Evolutionary conservation across 768 basidiomycete species (phyloP).

Genomic region (Trametes gibbosa): DNA sequence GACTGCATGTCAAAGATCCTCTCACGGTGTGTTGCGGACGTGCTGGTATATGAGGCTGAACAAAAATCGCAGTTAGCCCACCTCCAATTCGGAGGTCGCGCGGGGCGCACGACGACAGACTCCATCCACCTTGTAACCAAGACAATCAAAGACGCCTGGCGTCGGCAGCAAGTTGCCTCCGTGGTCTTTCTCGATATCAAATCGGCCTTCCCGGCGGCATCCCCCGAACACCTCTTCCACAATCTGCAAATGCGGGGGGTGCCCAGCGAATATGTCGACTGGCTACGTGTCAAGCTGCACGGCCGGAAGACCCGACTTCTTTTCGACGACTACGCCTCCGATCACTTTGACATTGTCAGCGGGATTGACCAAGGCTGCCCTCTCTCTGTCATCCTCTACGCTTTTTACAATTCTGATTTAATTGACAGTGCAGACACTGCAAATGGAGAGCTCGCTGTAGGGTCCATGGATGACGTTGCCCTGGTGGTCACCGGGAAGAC

Average conservation of each 20-base stretch:
- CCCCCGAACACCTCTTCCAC: slow-evolving; percentile 16
- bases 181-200: slow-evolving; percentile 34
- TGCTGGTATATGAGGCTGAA: slow-evolving; percentile 10
- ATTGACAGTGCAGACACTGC: too few relatives aligned
- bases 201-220: slow-evolving; percentile 29
- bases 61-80: slow-evolving; percentile 4
- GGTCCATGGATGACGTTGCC: too few relatives aligned
- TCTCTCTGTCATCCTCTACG: slow-evolving; percentile 29
- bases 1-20: slow-evolving; percentile 24
- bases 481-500: too few relatives aligned
- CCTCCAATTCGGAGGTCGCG: slow-evolving; percentile 27
- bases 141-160: slow-evolving; percentile 27
- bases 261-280: slow-evolving; percentile 17
- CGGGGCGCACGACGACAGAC: slow-evolving; percentile 26
- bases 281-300: slow-evolving; percentile 17
- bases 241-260: slow-evolving; percentile 16
- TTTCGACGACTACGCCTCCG: slow-evolving; percentile 29
- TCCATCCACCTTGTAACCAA: slow-evolving; percentile 25
- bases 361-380: slow-evolving; percentile 37
- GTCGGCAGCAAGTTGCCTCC: slow-evolving; percentile 26
- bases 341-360: slow-evolving; percentile 20
- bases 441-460: too few relatives aligned
- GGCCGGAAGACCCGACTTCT: slow-evolving; percentile 21
- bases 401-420: too few relatives aligned
- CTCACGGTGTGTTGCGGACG: slow-evolving; percentile 22